Evolutionary conservation across 1,139 yeast genomes (phyloP).

Genomic region (Suhomyces anneliseae): DNA sequence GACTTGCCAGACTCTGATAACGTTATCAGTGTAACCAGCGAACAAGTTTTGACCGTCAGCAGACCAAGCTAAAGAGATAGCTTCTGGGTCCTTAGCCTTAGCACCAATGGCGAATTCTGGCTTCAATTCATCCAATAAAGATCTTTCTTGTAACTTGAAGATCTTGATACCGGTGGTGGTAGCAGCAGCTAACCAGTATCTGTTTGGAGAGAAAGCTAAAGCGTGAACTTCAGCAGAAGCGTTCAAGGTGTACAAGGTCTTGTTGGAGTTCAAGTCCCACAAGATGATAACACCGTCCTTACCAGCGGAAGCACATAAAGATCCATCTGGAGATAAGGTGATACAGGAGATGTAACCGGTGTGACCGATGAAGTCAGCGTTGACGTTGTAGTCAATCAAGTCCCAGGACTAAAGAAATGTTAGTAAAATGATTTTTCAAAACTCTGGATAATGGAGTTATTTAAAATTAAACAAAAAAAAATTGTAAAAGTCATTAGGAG

Average conservation of each 20-base stretch:
- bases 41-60: constrained; percentile 99
- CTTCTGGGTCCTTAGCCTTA: constrained; percentile 97
- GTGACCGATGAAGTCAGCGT: constrained; percentile 99
- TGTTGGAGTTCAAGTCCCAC: constrained; percentile 93
- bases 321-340: constrained; percentile 99
- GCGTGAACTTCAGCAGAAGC: constrained; percentile 98
- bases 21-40: constrained; percentile 99
- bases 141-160: constrained; percentile 96
- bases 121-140: constrained; percentile 95
- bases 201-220: constrained; percentile 99
- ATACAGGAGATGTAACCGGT: constrained; percentile 97
- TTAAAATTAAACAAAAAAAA: too few species aligned
- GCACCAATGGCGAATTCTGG: constrained; percentile 93
- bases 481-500: background rate
- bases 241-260: constrained; percentile 89
- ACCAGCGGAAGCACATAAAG: constrained; percentile 99
- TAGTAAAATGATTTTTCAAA: constrained; percentile 24
- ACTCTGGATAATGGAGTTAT: background rate
- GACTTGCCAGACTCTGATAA: constrained; percentile 99
- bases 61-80: constrained; percentile 98
- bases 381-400: constrained; percentile 78
- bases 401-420: constrained; percentile 82
- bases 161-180: constrained; percentile 97
- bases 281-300: constrained; percentile 98
- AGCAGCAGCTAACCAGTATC: constrained; percentile 99